Evolutionary conservation across 495 filamentous ascomycete species (phyloP).

Genomic region (Trichoderma virens): DNA sequence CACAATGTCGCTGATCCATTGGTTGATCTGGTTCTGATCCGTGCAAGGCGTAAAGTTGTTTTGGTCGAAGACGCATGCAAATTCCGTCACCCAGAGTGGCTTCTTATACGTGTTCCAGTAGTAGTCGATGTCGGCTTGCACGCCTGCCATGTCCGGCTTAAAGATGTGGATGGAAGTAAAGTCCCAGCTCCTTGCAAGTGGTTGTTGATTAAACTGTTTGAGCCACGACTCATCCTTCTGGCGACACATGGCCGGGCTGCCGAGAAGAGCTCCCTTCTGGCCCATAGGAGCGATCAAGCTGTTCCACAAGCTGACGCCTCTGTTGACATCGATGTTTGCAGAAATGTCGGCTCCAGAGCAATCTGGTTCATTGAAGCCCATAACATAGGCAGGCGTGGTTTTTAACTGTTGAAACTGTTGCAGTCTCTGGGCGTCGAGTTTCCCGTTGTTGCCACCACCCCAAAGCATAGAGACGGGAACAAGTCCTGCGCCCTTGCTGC

Average conservation of each 20-base stretch:
- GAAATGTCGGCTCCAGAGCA: background rate
- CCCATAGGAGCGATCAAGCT: background rate
- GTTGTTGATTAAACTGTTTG: background rate
- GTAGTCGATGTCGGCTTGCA: background rate
- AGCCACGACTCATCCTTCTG: conserved; percentile 5
- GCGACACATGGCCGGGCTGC: conserved; percentile 6
- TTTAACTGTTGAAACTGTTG: background rate
- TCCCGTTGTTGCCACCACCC: background rate
- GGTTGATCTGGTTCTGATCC: background rate
- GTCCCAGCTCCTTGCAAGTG: background rate
- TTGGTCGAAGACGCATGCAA: conserved; percentile 5
- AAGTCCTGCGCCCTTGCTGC: background rate
- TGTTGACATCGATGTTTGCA: background rate
- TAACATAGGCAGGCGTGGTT: background rate
- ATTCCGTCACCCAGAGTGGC: conserved; percentile 1
- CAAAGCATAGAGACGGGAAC: conserved; percentile 1
- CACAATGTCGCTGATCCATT: conserved; percentile 1
- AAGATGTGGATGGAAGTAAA: background rate
- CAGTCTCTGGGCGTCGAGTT: background rate
- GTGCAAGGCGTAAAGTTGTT: background rate
- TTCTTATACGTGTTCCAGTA: conserved; percentile 5
- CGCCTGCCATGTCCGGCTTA: background rate
- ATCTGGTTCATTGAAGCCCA: conserved; percentile 1
- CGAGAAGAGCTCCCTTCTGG: background rate
- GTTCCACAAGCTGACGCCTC: background rate